Base-by-base conservation (phyloP, 2,329 filamentous ascomycete genomes). In the Sporothrix brasiliensis region DNA sequence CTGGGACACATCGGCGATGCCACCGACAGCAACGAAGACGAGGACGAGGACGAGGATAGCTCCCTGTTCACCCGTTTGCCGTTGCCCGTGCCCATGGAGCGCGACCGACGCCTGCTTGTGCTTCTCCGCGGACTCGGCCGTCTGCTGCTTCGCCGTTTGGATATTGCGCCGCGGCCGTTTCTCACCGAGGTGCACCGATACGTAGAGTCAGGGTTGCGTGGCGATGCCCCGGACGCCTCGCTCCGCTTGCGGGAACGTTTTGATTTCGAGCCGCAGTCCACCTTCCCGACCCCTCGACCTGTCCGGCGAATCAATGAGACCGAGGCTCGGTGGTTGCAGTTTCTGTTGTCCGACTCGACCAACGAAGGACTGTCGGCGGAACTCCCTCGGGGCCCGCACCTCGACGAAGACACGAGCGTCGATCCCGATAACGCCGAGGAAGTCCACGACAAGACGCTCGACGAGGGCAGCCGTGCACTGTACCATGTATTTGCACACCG, bases 321-420 rank as follows among this genome's bases (percentile, higher is more conserved):
- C 9, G 80, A 81, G 47, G 69, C 79, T n/a, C 68, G 74, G 24
- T 80, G 79, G 78, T 73, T 81, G 50, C 73, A 74, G 66, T 78
- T 78, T 7, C 70, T 81, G 24, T 75, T 76, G 24, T 75, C 74
- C 21, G 73, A 75, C 34, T 76, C 75, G 44, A 75, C 76, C 68
- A 78, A 76, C 53, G 68, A 71, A 27, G 67, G 50, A n/a, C 76
- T 77, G 73, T 67, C 75, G 30, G 44, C 58, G 54, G 69, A 72
- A 19, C 63, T 74, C 67, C 69, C 71, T 10, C 14, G 2, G 2
- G 71, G 58, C 0, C 67, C 70, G 4, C 68, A 72, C 53, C 58
- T 71, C 16, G 24, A 67, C 3, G 53, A 67, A 14, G 67, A 69
- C 49, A 34, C 3, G 44, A 41, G 24, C 30, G 14, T 69, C 54